Base-by-base conservation (phyloP, 345 rosid genomes). In the Cardiospermum halicacabum region DNA sequence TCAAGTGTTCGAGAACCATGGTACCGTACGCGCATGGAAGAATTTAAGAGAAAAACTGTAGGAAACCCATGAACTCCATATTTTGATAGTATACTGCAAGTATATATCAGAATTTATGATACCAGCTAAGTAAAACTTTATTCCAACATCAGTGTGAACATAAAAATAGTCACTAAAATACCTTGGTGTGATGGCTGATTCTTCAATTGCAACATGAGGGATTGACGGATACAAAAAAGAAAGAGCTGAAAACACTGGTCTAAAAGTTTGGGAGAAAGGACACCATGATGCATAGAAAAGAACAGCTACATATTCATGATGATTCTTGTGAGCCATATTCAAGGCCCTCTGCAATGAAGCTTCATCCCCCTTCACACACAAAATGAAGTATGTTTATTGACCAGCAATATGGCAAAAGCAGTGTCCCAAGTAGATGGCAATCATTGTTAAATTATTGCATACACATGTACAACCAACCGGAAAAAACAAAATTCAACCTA, bases 41-140 rank as follows among this genome's bases (percentile, higher is more conserved):
- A 85, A 80, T 94, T 94, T 67, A 94, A 64, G 54, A 94, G 82
- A 65, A 91, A 80, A 36, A 94, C 88, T 1, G 89, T 82, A 3
- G 99, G 99, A 67, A 89, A 89, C 58, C 99, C 96, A 69, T 87
- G 99, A 72, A 94, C 99, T 58, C 97, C 96, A 69, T 87, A 94
- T 78, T 91, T 94, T 0, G 99, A 91, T 47, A 94, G 84, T 64
- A 80, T 85, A 67, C 99, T 94, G 84, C 86, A 77, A 34, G 74
- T 72, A 69, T 50, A 34, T 71, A 65, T 22, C 56, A 28, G 25
- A 53, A 5, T 36, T 45, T 34, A 69, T n/a, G 45, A 19, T 62
- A 66, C 60, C 21, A n/a, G n/a, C n/a, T n/a, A 48, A 72, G 48
- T 18, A 28, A 43, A 25, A 47, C 26, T 18, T n/a, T 21, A 45